These are phyloP conservation scores for Rhodotorula graminis DNA, from an alignment of 768 basidiomycete species.

Conservation along the genomic window DNA sequence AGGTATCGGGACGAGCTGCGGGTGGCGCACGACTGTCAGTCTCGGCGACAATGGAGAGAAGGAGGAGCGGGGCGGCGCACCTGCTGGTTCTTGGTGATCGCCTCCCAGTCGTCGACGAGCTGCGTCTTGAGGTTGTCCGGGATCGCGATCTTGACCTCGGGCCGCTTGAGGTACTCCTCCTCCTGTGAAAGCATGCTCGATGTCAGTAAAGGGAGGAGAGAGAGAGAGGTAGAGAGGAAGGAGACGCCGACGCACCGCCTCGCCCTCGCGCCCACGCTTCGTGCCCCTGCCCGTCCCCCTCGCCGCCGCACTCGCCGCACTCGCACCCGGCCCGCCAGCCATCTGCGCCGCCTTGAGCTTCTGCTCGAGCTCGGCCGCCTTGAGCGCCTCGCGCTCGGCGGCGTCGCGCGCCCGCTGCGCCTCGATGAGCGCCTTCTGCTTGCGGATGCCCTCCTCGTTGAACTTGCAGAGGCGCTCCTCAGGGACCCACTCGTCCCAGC, in stretches of 20 bases:
- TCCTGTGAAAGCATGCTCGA: slow-evolving; percentile 44
- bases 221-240: not conserved
- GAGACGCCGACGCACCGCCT: slow-evolving; percentile 17
- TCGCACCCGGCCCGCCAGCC: slow-evolving; percentile 52
- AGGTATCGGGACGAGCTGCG: slow-evolving; percentile 78
- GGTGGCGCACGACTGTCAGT: not conserved
- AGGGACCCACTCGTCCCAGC: slow-evolving; percentile 98
- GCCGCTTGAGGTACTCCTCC: slow-evolving; percentile 71
- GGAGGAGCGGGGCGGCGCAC: slow-evolving; percentile 49
- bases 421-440: slow-evolving; percentile 64
- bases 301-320: not conserved
- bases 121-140: slow-evolving; percentile 84
- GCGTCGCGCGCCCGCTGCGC: slow-evolving; percentile 49
- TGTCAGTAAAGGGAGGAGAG: not conserved
- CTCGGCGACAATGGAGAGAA: not conserved
- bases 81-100: slow-evolving; percentile 89
- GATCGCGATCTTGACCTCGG: slow-evolving; percentile 83
- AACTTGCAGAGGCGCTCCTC: slow-evolving; percentile 71
- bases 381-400: slow-evolving; percentile 34
- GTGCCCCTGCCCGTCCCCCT: slow-evolving; percentile 5
- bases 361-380: slow-evolving; percentile 48
- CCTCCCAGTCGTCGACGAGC: slow-evolving; percentile 96
- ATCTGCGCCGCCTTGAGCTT: not conserved
- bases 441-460: slow-evolving; percentile 70
- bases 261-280: slow-evolving; percentile 44